Evolutionary conservation across 305 asterid species (phyloP).

Genomic region (Vinca major): DNA sequence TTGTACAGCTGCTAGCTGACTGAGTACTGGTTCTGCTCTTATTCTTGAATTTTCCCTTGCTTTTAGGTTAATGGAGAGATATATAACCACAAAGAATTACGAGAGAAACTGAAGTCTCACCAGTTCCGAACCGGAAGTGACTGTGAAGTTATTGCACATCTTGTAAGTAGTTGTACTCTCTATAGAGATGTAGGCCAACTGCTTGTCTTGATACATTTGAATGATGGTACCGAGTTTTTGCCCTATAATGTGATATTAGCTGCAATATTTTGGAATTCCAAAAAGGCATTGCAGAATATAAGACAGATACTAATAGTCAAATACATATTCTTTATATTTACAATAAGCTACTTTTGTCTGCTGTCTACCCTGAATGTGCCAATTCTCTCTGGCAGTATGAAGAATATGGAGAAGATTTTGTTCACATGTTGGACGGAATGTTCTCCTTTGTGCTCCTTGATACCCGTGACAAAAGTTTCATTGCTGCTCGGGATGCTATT

Average conservation of each 20-base stretch:
- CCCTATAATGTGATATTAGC: neutral
- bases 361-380: slow-evolving; percentile 13
- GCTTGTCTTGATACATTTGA: neutral
- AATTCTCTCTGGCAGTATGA: slow-evolving; percentile 55
- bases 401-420: slow-evolving; percentile 93
- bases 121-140: slow-evolving; percentile 89
- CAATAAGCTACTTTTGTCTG: slow-evolving; percentile 10
- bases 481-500: slow-evolving; percentile 99
- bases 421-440: slow-evolving; percentile 97
- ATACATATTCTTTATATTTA: neutral
- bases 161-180: slow-evolving; percentile 44
- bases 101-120: slow-evolving; percentile 64
- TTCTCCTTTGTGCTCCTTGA: slow-evolving; percentile 98
- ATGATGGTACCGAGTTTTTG: neutral
- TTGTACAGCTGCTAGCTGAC: neutral
- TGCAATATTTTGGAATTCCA: neutral
- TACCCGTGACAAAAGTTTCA: slow-evolving; percentile 87
- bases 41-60: slow-evolving; percentile 15
- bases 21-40: slow-evolving; percentile 25
- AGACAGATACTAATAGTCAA: neutral
- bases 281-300: neutral
- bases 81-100: slow-evolving; percentile 81
- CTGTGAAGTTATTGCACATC: slow-evolving; percentile 99
- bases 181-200: neutral
- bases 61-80: slow-evolving; percentile 95